phyloP scores from a whole-genome alignment of 805 yeast genomes.

The Candida nanaspora region DNA sequence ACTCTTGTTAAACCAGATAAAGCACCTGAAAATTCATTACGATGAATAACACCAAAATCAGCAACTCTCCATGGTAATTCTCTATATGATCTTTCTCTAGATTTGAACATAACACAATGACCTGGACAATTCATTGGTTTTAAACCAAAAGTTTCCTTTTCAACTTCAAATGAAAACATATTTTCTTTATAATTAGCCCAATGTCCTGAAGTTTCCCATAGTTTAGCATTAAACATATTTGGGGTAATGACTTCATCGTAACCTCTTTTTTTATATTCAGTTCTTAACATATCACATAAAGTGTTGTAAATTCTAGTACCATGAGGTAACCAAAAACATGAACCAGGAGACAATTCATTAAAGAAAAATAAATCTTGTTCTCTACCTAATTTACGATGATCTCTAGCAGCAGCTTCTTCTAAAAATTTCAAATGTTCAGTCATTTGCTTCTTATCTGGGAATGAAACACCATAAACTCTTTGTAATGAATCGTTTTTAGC shows the following conservation, averaged over 20 bases:
- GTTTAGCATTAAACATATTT: constrained; percentile 93
- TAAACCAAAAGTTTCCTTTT: constrained; percentile 89
- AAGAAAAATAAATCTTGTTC: constrained; percentile 95
- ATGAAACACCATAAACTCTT: constrained; percentile 94
- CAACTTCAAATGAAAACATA: constrained; percentile 95
- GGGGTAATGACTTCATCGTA: constrained; percentile 99
- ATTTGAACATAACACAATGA: constrained; percentile 87
- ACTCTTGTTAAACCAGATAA: constrained; percentile 93
- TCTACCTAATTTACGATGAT: constrained; percentile 91
- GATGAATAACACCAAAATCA: constrained; percentile 94
- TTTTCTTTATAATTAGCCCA: constrained; percentile 97
- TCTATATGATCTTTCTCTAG: constrained; percentile 91
- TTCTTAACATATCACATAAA: constrained; percentile 69
- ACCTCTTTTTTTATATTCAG: constrained; percentile 87
- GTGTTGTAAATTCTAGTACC: constrained; percentile 96
- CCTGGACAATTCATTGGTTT: constrained; percentile 94
- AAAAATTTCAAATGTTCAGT: constrained; percentile 90
- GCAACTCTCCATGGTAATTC: constrained; percentile 99
- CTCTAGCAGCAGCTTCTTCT: constrained; percentile 93
- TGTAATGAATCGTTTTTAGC: constrained; percentile 89
- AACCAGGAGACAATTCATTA: constrained; percentile 96
- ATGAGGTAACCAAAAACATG: constrained; percentile 98
- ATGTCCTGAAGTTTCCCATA: constrained; percentile 99
- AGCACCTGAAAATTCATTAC: constrained; percentile 96
- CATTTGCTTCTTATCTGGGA: constrained; percentile 97